These are phyloP conservation scores for Aureobasidium zeae DNA, from an alignment of 2,329 filamentous ascomycete genomes.

Conservation along the genomic window DNA sequence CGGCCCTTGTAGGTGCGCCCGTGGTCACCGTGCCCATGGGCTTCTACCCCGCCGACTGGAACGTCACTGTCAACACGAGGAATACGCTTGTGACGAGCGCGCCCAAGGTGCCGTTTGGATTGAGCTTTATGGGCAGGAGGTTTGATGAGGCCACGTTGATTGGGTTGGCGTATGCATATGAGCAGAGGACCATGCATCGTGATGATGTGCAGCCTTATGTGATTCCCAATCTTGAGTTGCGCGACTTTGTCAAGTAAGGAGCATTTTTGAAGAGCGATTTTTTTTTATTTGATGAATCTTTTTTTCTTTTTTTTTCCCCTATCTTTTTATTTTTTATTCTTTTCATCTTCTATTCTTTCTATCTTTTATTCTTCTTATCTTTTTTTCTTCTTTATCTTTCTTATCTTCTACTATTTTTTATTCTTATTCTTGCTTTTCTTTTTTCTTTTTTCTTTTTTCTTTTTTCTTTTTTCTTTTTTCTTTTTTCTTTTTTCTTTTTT, in stretches of 20 bases:
- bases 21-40: slow-evolving; percentile 57
- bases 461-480: too few relatives aligned
- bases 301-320: too few relatives aligned
- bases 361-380: too few relatives aligned
- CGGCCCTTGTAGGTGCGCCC: slow-evolving; percentile 50
- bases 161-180: slow-evolving; percentile 58
- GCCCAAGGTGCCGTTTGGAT: slow-evolving; percentile 51
- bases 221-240: slow-evolving; percentile 40
- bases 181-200: slow-evolving; percentile 49
- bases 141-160: slow-evolving; percentile 56
- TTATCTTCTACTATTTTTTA: too few relatives aligned
- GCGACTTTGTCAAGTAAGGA: slow-evolving; percentile 30
- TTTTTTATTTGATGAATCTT: neutral
- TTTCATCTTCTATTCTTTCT: too few relatives aligned
- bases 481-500: too few relatives aligned
- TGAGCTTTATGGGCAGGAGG: slow-evolving; percentile 52
- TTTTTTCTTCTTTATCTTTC: too few relatives aligned
- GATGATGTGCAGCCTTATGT: slow-evolving; percentile 41
- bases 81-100: slow-evolving; percentile 45
- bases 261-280: neutral
- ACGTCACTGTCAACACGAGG: slow-evolving; percentile 37
- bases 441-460: too few relatives aligned
- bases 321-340: too few relatives aligned
- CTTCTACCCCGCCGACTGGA: slow-evolving; percentile 41
- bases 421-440: too few relatives aligned